phyloP scores from a whole-genome alignment of 2,329 filamentous ascomycete species.

The Arthroderma sp. region DNA sequence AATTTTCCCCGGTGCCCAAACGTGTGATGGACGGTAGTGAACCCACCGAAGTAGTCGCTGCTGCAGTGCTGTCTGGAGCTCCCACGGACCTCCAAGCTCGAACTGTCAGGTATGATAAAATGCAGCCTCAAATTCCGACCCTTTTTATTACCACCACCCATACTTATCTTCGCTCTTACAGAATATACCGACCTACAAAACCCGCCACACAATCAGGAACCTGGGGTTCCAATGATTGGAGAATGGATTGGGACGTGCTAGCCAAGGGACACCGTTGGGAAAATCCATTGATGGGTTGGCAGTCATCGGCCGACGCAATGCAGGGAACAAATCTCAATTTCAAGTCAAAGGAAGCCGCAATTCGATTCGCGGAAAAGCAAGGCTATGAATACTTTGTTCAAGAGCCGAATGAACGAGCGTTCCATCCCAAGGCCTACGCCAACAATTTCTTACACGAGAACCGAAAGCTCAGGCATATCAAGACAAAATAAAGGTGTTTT shows the following conservation, averaged over 20 bases:
- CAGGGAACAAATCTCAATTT: conserved; percentile 87
- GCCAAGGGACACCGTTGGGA: conserved; percentile 93
- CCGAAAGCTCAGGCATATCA: conserved; percentile 75
- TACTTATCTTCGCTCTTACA: conserved; percentile 28
- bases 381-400: conserved; percentile 99
- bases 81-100: conserved; percentile 88
- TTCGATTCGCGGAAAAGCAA: conserved; percentile 93
- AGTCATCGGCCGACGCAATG: conserved; percentile 88
- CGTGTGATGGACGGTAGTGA: conserved; percentile 85
- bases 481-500: conserved; percentile 52
- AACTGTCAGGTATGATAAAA: conserved; percentile 65
- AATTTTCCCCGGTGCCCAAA: conserved; percentile 83
- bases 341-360: conserved; percentile 85
- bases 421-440: conserved; percentile 85
- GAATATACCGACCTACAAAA: conserved; percentile 85
- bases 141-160: not conserved
- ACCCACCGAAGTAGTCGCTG: conserved; percentile 58
- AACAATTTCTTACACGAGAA: conserved; percentile 86
- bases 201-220: conserved; percentile 91
- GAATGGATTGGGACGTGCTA: conserved; percentile 97
- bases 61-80: conserved; percentile 79
- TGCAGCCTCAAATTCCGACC: conserved; percentile 1
- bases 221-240: conserved; percentile 76
- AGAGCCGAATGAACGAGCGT: conserved; percentile 79
- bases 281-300: conserved; percentile 97